A percentile compares a stretch with the other conserved stretches of the same genome.
phyloP scores from a whole-genome alignment of 139 green algal species.

The Micractinium sp. region DNA sequence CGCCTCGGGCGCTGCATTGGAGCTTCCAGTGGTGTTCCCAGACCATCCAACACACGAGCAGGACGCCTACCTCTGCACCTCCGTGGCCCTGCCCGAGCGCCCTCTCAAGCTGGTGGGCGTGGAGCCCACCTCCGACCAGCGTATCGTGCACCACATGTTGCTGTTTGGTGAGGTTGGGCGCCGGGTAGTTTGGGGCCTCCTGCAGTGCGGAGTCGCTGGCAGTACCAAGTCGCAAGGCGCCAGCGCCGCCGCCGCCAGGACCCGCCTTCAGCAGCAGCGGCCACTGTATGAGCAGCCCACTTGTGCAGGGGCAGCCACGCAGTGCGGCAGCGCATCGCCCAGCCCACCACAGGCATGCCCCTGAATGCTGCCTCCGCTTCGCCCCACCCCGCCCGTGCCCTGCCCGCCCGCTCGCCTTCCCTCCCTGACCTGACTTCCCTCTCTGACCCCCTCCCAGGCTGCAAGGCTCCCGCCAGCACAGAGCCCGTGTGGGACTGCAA shows the following conservation, averaged over 20 bases:
- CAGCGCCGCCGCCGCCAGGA: too few species aligned
- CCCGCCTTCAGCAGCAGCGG: neutral
- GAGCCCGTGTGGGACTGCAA: slow-evolving; percentile 69
- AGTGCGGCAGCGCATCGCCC: neutral
- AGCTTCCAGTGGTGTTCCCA: slow-evolving; percentile 44
- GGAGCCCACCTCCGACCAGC: slow-evolving; percentile 64
- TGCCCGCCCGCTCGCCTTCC: neutral
- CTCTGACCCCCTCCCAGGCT: slow-evolving; percentile 52
- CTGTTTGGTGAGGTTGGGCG: slow-evolving; percentile 75
- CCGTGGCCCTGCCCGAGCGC: slow-evolving; percentile 53
- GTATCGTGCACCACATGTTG: slow-evolving; percentile 90
- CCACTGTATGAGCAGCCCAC: too few species aligned
- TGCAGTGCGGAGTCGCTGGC: neutral
- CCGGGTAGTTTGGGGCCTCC: neutral
- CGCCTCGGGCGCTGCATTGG: neutral
- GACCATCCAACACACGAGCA: slow-evolving; percentile 23
- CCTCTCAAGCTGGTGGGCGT: slow-evolving; percentile 76
- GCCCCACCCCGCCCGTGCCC: neutral
- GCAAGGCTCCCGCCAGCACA: slow-evolving; percentile 39
- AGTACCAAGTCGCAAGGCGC: neutral
- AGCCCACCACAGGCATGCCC: too few species aligned
- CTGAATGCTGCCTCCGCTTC: too few species aligned
- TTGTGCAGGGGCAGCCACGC: neutral
- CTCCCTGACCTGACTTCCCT: neutral
- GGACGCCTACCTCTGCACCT: slow-evolving; percentile 75